Percentiles rank a stretch among this genome's conserved stretches.
These are phyloP conservation scores for Allium fistulosum DNA, from an alignment of 106 monocot species.

Conservation along the genomic window DNA sequence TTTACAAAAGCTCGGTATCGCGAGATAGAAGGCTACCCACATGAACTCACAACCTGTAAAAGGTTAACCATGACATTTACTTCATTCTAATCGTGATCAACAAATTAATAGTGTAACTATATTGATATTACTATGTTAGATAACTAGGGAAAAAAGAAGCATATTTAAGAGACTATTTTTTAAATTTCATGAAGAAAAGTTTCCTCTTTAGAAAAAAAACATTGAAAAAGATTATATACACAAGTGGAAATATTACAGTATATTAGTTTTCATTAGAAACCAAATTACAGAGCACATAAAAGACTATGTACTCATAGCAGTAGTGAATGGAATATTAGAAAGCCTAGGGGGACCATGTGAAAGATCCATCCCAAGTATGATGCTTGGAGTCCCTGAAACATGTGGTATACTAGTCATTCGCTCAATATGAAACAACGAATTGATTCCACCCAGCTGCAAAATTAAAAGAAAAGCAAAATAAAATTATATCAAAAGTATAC, in stretches of 20 bases:
- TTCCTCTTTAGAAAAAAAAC: neutral
- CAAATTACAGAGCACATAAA: neutral
- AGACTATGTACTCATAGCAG: conserved; percentile 39
- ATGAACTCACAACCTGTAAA: conserved; percentile 82
- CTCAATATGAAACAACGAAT: conserved; percentile 63
- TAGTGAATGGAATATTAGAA: conserved; percentile 55
- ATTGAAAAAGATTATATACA: neutral
- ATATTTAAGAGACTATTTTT: too few relatives aligned
- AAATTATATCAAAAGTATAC: neutral
- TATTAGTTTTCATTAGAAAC: neutral
- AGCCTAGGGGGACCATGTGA: conserved; percentile 54
- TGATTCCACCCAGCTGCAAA: conserved; percentile 76
- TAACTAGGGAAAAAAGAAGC: too few relatives aligned
- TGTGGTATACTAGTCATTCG: conserved; percentile 10
- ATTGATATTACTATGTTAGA: too few relatives aligned
- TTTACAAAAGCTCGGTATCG: conserved; percentile 74
- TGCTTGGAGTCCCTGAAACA: conserved; percentile 2
- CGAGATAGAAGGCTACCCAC: conserved; percentile 81
- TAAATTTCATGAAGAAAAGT: too few relatives aligned
- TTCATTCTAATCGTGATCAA: neutral
- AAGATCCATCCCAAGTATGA: conserved; percentile 20
- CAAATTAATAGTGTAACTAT: too few relatives aligned
- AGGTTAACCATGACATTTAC: neutral
- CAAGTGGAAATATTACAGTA: too few relatives aligned
- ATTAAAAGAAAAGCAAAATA: neutral